Evolutionary conservation across 495 filamentous ascomycete genomes (phyloP), one percentile per base, ranked within the genome.

Genomic region (Neurospora tetraspora): DNA sequence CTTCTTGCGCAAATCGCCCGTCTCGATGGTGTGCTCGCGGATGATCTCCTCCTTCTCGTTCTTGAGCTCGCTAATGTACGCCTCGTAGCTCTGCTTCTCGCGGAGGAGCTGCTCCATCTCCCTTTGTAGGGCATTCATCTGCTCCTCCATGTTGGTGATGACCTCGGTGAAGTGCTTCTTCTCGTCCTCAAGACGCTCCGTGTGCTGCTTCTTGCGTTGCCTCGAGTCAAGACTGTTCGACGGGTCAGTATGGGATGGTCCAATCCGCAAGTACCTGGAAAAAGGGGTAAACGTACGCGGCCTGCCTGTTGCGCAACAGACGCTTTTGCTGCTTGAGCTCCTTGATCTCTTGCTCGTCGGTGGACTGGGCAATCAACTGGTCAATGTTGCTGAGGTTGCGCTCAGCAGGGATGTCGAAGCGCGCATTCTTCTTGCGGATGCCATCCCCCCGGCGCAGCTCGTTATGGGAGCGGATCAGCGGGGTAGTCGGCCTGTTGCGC

Each of bases 261-360:
- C 23, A 71, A 72, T 65, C 40, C 73, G 47, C 61, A 72, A 78
- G 78, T 73, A 71, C 77, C 69, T 65, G 61, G 70, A 53, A 61
- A 70, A 65, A 72, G 59, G 72, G 72, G 71, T 70, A 47, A 38
- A 91, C 93, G 86, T 88, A 97, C 92, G 96, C 96, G 79, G 96
- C 96, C 83, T 98, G 94, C 76, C 96, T 88, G 82, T 99, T 99
- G 77, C 96, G 88, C 71, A 99, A 84, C 70, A 99, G 85, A 23
- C 96, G 89, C 86, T 99, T 99, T 81, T 98, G 96, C 78, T 97
- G 94, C 88, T 98, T 98, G 77, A 98, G 86, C 82, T 98, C 94
- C 86, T 97, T 98, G 83, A 97, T 92, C 85, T 96, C 92, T 73
- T 96, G 92, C 76, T 98, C 96, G 76, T 98, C 93, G 69, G 84